phyloP scores from a whole-genome alignment of 176 grass and related monocot genomes.

The Aegilops longissima region DNA sequence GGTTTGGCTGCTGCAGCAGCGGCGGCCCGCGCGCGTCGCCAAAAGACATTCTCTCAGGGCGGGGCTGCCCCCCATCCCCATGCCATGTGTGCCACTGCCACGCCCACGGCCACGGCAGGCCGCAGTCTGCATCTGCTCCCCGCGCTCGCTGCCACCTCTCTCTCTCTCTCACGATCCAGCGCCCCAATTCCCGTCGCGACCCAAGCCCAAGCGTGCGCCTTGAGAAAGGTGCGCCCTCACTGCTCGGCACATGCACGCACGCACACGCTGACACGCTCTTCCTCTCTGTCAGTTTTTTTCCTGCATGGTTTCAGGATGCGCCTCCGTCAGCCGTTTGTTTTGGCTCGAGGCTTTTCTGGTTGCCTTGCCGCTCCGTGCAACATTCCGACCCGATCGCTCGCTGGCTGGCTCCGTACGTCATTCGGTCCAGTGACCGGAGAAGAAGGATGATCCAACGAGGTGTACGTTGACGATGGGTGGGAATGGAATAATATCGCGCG shows the following conservation, averaged over 20 bases:
- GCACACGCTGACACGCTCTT: too few relatives aligned
- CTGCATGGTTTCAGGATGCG: background rate
- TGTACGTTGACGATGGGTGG: too few relatives aligned
- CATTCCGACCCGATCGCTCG: background rate
- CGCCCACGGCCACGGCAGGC: too few relatives aligned
- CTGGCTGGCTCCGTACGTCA: background rate
- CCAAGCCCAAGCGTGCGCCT: conserved; percentile 67
- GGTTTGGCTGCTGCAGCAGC: conserved; percentile 7
- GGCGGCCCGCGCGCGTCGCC: background rate
- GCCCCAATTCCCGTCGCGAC: conserved; percentile 46
- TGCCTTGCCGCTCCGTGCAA: background rate
- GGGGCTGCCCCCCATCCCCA: conserved; percentile 4
- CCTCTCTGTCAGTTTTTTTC: background rate
- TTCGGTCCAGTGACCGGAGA: background rate
- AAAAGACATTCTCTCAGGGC: conserved; percentile 66
- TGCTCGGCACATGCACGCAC: conserved; percentile 58
- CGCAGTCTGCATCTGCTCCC: too few relatives aligned
- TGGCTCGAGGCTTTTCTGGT: background rate
- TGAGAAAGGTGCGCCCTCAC: conserved; percentile 38
- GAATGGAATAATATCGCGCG: too few relatives aligned
- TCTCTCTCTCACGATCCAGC: background rate
- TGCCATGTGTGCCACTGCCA: conserved; percentile 25
- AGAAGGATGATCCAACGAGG: background rate
- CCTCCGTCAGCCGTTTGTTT: background rate
- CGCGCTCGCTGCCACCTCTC: background rate